Base-by-base conservation (phyloP, 495 filamentous ascomycete genomes). In the Pseudoneurospora amorphoporcata region DNA sequence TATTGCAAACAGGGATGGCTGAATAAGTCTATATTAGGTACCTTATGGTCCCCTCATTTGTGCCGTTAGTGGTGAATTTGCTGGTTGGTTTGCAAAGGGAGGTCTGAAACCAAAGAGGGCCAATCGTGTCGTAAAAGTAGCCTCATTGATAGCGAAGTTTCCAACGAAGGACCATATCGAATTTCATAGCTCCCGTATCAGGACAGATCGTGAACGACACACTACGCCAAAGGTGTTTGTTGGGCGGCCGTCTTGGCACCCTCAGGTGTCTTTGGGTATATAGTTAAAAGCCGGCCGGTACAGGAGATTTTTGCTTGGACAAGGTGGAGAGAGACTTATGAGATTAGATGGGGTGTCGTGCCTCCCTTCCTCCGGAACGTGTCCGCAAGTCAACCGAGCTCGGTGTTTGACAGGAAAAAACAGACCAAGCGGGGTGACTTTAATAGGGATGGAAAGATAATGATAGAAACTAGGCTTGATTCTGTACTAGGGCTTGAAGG, bases 281-380 rank as follows among this genome's bases (percentile, higher is more conserved):
- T 19, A 70, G 75, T 43, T 65, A 71, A 23, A 23, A 23, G 23
- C 17, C 42, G n/a, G 16, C 14, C 76, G 76, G 73, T 74, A 78
- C 68, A 73, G 76, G 70, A 75, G 68, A 70, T 78, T 76, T 8
- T 40, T 73, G 35, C 69, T 76, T 76, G 12, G 76, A 75, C 69
- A 78, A 76, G 71, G 73, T 75, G 23, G 75, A 78, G 47, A 75
- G 70, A 41, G 72, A 78, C 45, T 70, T 23, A 73, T 76, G 61
- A 74, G 73, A 75, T 61, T 6, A 17, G n/a, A n/a, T 45, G 3
- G 42, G 16, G 42, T 8, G 17, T 45, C 7, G 42, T 45, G 16
- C 42, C 42, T 45, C 42, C 7, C 42, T 45, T 45, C 7, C 43
- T 45, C 17, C 17, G 1, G 41, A 7, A 17, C 41, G 5, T 16